Percentiles rank a stretch among this genome's conserved stretches.
These are phyloP conservation scores for Verbena officinalis DNA, from an alignment of 257 asterid species.

Conservation along the genomic window DNA sequence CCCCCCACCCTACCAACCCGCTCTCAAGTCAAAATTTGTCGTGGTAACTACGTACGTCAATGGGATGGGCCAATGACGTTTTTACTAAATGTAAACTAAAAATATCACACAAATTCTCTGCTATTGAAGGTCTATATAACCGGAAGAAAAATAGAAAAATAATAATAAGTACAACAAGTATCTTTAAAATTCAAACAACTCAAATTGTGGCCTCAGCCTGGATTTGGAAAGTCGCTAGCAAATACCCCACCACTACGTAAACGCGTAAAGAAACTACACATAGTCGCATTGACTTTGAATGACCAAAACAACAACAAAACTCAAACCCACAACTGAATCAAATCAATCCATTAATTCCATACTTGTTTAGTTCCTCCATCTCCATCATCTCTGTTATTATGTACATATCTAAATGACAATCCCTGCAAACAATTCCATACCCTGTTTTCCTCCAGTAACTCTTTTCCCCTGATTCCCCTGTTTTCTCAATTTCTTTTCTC, in stretches of 20 bases:
- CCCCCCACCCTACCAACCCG: no score
- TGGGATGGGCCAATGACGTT: no score
- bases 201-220: not conserved
- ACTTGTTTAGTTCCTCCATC: not conserved
- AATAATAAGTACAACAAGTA: no score
- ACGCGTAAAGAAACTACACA: constrained; percentile 26
- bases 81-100: no score
- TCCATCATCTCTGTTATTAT: not conserved
- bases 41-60: no score
- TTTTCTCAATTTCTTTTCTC: not conserved
- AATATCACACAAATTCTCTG: no score
- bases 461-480: not conserved
- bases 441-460: no score
- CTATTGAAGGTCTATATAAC: no score
- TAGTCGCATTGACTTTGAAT: constrained; percentile 38
- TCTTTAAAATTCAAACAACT: not conserved
- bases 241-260: constrained; percentile 38
- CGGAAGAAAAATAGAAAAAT: no score
- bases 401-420: not conserved
- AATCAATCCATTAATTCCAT: not conserved
- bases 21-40: no score
- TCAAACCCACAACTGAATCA: constrained; percentile 19
- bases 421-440: not conserved
- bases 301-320: not conserved
- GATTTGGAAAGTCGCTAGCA: not conserved